Evolutionary conservation across 2,329 filamentous ascomycete genomes (phyloP).

Genomic region (Sporothrix sp.): DNA sequence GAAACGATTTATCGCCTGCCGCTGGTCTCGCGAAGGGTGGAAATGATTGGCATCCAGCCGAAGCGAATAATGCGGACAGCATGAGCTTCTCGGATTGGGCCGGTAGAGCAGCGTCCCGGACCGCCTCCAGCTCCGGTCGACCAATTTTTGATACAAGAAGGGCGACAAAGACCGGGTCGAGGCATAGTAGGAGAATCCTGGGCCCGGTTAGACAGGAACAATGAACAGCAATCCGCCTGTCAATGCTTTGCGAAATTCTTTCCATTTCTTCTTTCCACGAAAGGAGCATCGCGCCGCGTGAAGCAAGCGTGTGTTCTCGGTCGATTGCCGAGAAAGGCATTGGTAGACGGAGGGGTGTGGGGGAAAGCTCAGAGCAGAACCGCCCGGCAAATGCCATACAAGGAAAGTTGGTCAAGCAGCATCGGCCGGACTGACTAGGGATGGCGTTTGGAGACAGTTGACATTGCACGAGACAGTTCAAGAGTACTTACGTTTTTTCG

Average conservation of each 20-base stretch:
- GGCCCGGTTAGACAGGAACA: conserved; percentile 2
- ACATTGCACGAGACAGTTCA: background rate
- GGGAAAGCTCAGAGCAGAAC: too few species aligned
- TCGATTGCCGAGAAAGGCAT: conserved; percentile 4
- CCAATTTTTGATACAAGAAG: conserved; percentile 58
- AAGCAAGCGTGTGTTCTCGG: too few species aligned
- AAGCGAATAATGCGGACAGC: conserved; percentile 86
- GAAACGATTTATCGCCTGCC: conserved; percentile 67
- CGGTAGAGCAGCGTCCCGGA: conserved; percentile 65
- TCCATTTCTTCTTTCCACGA: too few species aligned
- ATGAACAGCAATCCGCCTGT: background rate
- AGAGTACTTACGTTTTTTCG: conserved; percentile 11
- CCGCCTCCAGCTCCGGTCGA: conserved; percentile 70
- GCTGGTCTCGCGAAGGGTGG: conserved; percentile 59
- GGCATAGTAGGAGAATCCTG: conserved; percentile 67
- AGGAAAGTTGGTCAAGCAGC: too few species aligned
- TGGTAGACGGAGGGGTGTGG: background rate
- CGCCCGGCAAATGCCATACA: too few species aligned
- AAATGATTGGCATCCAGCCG: conserved; percentile 58
- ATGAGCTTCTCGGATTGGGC: conserved; percentile 67
- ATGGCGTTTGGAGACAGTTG: background rate
- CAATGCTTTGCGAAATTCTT: too few species aligned
- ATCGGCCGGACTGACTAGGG: background rate
- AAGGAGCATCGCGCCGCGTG: too few species aligned
- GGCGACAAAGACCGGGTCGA: conserved; percentile 51